Conservation (phyloP, 139 green algal species). For the Chlorella sp. region DNA sequence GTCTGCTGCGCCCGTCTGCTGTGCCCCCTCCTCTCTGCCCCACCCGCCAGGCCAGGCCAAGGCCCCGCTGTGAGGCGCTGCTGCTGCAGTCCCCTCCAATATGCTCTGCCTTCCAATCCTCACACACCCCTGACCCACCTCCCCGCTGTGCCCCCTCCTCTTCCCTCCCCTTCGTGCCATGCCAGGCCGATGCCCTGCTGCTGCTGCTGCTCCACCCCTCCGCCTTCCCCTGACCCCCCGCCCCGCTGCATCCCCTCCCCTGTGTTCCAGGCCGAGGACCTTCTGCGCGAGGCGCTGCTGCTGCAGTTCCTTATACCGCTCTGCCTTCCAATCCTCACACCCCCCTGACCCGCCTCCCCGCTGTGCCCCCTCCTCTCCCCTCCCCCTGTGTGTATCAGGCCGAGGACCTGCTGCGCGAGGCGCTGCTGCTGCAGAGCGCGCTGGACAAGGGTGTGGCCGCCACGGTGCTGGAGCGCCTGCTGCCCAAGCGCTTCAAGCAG, state of each 20-base stretch:
- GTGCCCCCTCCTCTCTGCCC: no score
- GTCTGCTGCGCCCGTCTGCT: no score
- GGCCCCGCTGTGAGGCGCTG: no score
- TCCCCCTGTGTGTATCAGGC: constrained; percentile 44
- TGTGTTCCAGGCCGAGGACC: neutral
- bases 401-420: constrained; percentile 81
- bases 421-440: constrained; percentile 55
- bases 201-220: constrained; percentile 60
- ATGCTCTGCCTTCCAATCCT: neutral
- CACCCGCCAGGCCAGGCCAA: no score
- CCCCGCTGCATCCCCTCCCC: no score
- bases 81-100: neutral
- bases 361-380: no score
- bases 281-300: no score
- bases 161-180: neutral
- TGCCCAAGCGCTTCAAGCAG: constrained; percentile 91
- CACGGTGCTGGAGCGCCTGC: constrained; percentile 77
- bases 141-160: no score
- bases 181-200: constrained; percentile 82
- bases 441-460: constrained; percentile 39
- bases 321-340: neutral
- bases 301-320: neutral
- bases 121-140: neutral
- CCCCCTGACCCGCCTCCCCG: neutral
- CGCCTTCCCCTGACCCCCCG: no score